phyloP scores from a whole-genome alignment of 2,329 filamentous ascomycete species.

The Neofusicoccum laricinum region DNA sequence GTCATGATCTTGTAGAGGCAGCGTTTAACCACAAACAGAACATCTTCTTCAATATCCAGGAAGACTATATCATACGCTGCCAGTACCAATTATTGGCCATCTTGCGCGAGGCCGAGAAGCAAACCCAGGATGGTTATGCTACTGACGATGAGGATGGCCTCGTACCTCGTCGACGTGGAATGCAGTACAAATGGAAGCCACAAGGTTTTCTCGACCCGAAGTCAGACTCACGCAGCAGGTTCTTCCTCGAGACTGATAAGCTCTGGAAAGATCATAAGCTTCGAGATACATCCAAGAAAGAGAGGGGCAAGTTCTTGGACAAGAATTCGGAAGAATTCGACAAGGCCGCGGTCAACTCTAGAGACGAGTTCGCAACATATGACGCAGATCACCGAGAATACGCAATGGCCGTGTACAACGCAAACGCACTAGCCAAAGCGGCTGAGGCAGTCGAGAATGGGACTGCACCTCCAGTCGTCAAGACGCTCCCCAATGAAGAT shows the following conservation, averaged over 20 bases:
- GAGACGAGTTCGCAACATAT: constrained; percentile 40
- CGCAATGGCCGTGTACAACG: constrained; percentile 37
- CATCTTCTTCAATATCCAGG: constrained; percentile 22
- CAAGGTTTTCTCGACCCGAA: constrained; percentile 29
- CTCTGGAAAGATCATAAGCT: constrained; percentile 28
- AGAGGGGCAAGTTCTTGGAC: constrained; percentile 25
- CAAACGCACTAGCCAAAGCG: constrained; percentile 33
- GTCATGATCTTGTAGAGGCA: too few species aligned
- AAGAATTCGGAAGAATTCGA: constrained; percentile 30
- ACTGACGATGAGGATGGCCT: constrained; percentile 43
- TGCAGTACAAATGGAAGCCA: constrained; percentile 24
- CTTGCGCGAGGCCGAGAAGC: constrained; percentile 29
- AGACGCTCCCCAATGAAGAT: constrained; percentile 40
- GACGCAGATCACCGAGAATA: constrained; percentile 40
- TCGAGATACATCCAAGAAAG: constrained; percentile 24
- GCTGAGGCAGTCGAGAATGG: constrained; percentile 33
- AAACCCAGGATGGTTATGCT: constrained; percentile 24
- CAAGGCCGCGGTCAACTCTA: constrained; percentile 20
- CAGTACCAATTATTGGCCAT: constrained; percentile 27
- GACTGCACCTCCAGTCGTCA: constrained; percentile 17
- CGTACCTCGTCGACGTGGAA: constrained; percentile 27
- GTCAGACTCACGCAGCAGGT: constrained; percentile 41
- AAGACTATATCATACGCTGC: constrained; percentile 34
- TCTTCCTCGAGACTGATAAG: constrained; percentile 38
- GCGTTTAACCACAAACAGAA: not conserved